These are phyloP conservation scores for Peronospora destructor DNA, from an alignment of 352 stramenopile species.

Conservation along the genomic window DNA sequence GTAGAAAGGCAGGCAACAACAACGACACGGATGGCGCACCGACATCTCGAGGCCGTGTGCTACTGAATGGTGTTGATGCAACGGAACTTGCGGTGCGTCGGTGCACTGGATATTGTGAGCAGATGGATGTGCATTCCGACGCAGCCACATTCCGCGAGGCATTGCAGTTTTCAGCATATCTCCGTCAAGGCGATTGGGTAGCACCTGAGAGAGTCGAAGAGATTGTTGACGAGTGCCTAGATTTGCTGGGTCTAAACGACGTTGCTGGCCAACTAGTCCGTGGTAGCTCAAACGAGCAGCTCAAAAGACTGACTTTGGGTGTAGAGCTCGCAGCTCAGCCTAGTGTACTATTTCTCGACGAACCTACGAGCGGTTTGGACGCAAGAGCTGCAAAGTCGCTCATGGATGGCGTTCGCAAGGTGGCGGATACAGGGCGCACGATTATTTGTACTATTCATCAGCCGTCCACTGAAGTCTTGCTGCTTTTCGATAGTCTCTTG, in stretches of 20 bases:
- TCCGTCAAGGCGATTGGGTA: constrained; percentile 46
- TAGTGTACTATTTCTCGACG: constrained; percentile 49
- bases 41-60: constrained; percentile 33
- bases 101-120: constrained; percentile 56
- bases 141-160: constrained; percentile 86
- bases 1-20: constrained; percentile 27
- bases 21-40: constrained; percentile 16
- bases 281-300: constrained; percentile 39
- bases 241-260: constrained; percentile 61
- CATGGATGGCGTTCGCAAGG: constrained; percentile 47
- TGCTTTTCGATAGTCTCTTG: constrained; percentile 78
- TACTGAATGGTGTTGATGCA: constrained; percentile 86
- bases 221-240: constrained; percentile 72
- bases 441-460: constrained; percentile 61
- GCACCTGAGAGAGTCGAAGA: constrained; percentile 25
- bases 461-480: constrained; percentile 38
- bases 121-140: constrained; percentile 86
- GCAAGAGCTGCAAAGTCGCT: constrained; percentile 51
- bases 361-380: constrained; percentile 67
- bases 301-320: constrained; percentile 44
- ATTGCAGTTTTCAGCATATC: constrained; percentile 83
- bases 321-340: constrained; percentile 43
- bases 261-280: constrained; percentile 39
- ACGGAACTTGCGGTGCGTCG: constrained; percentile 43
- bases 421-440: constrained; percentile 66